These are phyloP conservation scores for Pyrenochaeta sp. DNA, from an alignment of 2,329 filamentous ascomycete species.

Conservation along the genomic window DNA sequence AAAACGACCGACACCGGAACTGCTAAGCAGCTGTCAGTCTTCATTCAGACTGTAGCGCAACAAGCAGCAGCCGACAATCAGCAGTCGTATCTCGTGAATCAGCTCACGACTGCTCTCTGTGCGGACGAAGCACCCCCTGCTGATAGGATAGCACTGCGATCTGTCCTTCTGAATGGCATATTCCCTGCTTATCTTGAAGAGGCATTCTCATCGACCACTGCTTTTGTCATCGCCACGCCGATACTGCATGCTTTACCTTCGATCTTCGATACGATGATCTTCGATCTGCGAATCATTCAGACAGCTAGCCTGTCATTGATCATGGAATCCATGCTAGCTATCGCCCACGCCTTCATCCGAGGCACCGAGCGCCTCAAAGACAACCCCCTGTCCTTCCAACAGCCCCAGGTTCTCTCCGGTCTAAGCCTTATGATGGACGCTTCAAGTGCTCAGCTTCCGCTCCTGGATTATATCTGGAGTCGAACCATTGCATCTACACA, in stretches of 20 bases:
- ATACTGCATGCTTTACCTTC: slow-evolving; percentile 58
- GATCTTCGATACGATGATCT: slow-evolving; percentile 55
- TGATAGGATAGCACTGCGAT: slow-evolving; percentile 57
- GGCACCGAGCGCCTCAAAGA: slow-evolving; percentile 49
- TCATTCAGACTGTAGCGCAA: slow-evolving; percentile 67
- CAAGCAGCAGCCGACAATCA: slow-evolving; percentile 66
- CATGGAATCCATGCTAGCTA: slow-evolving; percentile 46
- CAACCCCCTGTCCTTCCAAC: slow-evolving; percentile 45
- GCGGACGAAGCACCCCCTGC: slow-evolving; percentile 53
- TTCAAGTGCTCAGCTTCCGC: slow-evolving; percentile 51
- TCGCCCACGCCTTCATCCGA: slow-evolving; percentile 51
- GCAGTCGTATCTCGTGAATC: slow-evolving; percentile 63
- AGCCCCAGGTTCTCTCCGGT: slow-evolving; percentile 51
- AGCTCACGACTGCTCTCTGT: slow-evolving; percentile 61
- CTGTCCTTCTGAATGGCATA: slow-evolving; percentile 62
- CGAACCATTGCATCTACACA: slow-evolving; percentile 24
- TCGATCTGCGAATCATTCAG: slow-evolving; percentile 56
- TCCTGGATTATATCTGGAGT: slow-evolving; percentile 58
- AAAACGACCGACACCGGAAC: slow-evolving; percentile 60
- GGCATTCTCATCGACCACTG: slow-evolving; percentile 55
- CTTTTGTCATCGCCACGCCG: slow-evolving; percentile 63
- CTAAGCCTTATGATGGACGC: slow-evolving; percentile 52
- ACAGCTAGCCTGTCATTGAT: slow-evolving; percentile 48
- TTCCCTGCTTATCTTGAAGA: slow-evolving; percentile 66
- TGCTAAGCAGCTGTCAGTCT: slow-evolving; percentile 64